phyloP scores from a whole-genome alignment of 306 rosid genomes.

The Trifolium fragiferum region DNA sequence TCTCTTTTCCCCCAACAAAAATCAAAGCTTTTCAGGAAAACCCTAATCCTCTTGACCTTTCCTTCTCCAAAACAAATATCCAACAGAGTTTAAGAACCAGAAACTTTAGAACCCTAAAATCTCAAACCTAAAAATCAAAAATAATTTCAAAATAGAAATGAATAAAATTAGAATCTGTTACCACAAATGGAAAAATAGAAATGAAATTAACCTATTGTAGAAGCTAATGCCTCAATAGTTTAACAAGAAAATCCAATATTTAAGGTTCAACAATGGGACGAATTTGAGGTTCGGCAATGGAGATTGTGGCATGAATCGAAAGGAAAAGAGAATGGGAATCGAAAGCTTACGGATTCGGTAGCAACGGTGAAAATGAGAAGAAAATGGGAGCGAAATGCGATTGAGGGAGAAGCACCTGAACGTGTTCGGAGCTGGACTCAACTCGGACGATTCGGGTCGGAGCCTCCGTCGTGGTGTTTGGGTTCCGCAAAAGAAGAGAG shows the following conservation, averaged over 20 bases:
- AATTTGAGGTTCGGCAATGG: constrained; percentile 33
- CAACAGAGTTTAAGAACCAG: constrained; percentile 40
- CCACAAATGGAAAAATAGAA: constrained; percentile 19
- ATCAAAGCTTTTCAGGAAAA: constrained; percentile 53
- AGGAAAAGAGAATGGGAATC: constrained; percentile 44
- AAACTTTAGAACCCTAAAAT: constrained; percentile 77
- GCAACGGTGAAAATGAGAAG: constrained; percentile 29
- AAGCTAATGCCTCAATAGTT: constrained; percentile 45
- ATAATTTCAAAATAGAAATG: not conserved
- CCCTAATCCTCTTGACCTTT: constrained; percentile 56
- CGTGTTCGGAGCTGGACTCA: constrained; percentile 46
- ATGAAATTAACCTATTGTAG: constrained; percentile 38
- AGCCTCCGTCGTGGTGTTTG: constrained; percentile 49
- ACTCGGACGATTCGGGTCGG: constrained; percentile 52
- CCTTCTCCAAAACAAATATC: constrained; percentile 48
- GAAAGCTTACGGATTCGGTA: constrained; percentile 58
- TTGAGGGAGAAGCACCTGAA: constrained; percentile 35
- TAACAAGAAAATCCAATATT: not conserved
- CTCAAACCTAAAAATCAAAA: constrained; percentile 37
- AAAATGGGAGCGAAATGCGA: constrained; percentile 47
- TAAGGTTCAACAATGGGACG: constrained; percentile 7
- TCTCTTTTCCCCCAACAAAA: constrained; percentile 30
- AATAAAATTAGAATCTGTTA: constrained; percentile 44
- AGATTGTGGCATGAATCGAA: constrained; percentile 47
- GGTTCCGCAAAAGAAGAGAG: constrained; percentile 44